Conservation (phyloP, 441 rosid species). For the Biscutella auriculata region DNA sequence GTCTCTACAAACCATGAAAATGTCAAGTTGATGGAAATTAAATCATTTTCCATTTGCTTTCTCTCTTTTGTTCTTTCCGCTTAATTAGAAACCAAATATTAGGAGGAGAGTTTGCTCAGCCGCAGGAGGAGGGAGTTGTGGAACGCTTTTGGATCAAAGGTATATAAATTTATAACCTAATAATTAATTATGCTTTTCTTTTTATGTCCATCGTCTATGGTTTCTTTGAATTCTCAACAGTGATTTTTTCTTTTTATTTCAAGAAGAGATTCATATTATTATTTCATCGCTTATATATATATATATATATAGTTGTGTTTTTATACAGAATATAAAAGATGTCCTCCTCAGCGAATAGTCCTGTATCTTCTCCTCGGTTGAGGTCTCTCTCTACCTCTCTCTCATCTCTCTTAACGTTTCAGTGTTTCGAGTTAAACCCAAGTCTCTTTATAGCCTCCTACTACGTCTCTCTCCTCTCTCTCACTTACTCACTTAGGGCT, state of each 20-base stretch:
- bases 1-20: background rate
- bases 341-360: constrained; percentile 33
- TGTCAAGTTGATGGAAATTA: background rate
- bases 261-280: background rate
- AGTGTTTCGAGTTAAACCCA: too few relatives aligned
- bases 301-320: too few relatives aligned
- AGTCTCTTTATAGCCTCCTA: too few relatives aligned
- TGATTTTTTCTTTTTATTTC: too few relatives aligned
- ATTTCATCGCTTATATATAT: background rate
- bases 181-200: background rate
- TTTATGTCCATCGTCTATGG: too few relatives aligned
- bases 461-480: too few relatives aligned
- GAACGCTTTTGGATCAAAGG: background rate
- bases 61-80: background rate
- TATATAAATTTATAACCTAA: too few relatives aligned
- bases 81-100: background rate
- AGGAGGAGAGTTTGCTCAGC: constrained; percentile 12
- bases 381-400: background rate
- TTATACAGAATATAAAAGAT: constrained; percentile 29
- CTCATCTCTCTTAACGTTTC: too few relatives aligned
- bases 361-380: constrained; percentile 20
- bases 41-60: background rate
- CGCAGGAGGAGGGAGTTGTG: constrained; percentile 5
- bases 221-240: too few relatives aligned
- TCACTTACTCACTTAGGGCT: background rate